Evolutionary conservation across 2,329 filamentous ascomycete genomes (phyloP).

Genomic region (Apiospora rasikravindrae): DNA sequence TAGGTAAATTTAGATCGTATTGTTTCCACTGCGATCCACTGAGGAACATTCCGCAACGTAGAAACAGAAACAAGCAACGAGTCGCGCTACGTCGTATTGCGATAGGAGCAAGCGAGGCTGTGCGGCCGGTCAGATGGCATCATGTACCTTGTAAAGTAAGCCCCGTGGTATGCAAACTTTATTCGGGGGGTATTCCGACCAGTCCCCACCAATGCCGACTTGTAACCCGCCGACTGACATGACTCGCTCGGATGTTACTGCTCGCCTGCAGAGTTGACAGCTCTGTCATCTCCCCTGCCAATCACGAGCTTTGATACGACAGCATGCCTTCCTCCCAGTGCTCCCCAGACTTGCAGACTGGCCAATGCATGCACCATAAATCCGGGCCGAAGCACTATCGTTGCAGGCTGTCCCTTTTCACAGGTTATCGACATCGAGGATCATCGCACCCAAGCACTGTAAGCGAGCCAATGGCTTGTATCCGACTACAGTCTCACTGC

Average conservation of each 20-base stretch:
- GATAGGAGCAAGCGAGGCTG: background rate
- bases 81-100: background rate
- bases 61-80: background rate
- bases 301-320: background rate
- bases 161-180: background rate
- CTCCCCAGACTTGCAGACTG: background rate
- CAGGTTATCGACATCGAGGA: too few relatives aligned
- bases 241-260: background rate
- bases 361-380: background rate
- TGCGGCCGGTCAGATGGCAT: background rate
- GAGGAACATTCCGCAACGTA: background rate
- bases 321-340: background rate
- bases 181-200: background rate
- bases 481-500: too few relatives aligned
- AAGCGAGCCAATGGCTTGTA: background rate
- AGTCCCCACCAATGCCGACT: background rate
- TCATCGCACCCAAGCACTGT: accelerated
- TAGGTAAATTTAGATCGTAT: background rate
- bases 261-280: background rate
- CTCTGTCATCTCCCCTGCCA: background rate
- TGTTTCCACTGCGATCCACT: background rate
- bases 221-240: background rate
- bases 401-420: too few relatives aligned
- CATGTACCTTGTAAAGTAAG: background rate
- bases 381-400: background rate